Evolutionary conservation across 352 stramenopile genomes (phyloP), one percentile per base, ranked within the genome.

Genomic region (Globisporangium irregulare): DNA sequence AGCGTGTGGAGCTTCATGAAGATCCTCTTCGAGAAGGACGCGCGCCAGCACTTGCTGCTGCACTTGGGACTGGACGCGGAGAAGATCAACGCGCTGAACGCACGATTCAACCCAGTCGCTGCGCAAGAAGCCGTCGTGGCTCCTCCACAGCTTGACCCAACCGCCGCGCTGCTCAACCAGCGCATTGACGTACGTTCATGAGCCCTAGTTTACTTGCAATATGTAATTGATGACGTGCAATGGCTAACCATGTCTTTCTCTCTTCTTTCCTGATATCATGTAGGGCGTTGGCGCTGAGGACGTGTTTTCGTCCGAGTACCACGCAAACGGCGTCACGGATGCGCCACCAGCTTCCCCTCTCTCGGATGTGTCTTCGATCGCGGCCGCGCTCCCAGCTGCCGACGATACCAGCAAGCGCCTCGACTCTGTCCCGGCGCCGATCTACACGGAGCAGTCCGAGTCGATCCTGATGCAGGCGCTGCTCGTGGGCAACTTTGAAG

Each of bases 401-500:
- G 82, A 92, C 20, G 88, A 95, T 64, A 80, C 78, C 54, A 94
- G 87, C 68, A 83, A 86, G 68, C 89, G 86, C 38, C 55, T 96
- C 6, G 78, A 93, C n/a, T 75, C 77, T 15, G 82, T 80, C 7
- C 77, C 84, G 0, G 72, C 78, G 6, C 87, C 89, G 38, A 73
- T 92, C 48, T 96, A 95, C 76, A 96, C 92, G 14, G 84, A 93
- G 66, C 81, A 96, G 61, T 98, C 94, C 15, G 93, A 98, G 69
- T 92, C 78, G 59, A 92, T 88, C 22, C 81, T 99, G 43, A 98
- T 99, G 83, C 83, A 98, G 72, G 93, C 97, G 2, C 78, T 99
- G 24, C 76, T 99, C 8, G 96, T 99, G 6, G 98, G 98, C 46
- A 98, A 99, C 79, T 99, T 99, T 71, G 95, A 98, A 69, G 93